Evolutionary conservation across 2,329 filamentous ascomycete species (phyloP).

Genomic region (Arthrobotrys iridis): DNA sequence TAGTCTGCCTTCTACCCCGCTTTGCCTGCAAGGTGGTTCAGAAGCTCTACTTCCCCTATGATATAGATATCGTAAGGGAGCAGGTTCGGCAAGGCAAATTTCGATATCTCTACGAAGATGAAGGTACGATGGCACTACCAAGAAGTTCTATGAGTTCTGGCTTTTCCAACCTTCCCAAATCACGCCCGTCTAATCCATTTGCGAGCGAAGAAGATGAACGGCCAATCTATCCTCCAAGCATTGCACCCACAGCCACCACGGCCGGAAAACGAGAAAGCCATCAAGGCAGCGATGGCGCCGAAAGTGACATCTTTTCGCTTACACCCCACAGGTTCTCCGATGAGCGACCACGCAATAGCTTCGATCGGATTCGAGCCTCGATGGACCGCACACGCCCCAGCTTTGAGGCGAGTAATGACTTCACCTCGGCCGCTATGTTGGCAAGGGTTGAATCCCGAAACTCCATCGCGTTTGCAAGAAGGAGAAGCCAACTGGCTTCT

Average conservation of each 20-base stretch:
- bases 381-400: slow-evolving; percentile 86
- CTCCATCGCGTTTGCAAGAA: slow-evolving; percentile 61
- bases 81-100: slow-evolving; percentile 86
- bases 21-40: slow-evolving; percentile 87
- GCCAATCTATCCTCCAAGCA: slow-evolving; percentile 92
- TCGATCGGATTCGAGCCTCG: slow-evolving; percentile 83
- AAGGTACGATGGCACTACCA: slow-evolving; percentile 61
- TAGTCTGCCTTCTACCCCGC: slow-evolving; percentile 85
- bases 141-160: slow-evolving; percentile 53
- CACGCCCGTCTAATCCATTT: slow-evolving; percentile 58
- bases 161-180: slow-evolving; percentile 54
- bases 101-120: slow-evolving; percentile 72
- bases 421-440: slow-evolving; percentile 87
- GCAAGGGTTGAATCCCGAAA: slow-evolving; percentile 81
- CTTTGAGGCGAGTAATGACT: slow-evolving; percentile 88
- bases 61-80: slow-evolving; percentile 95
- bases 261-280: slow-evolving; percentile 82
- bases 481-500: slow-evolving; percentile 59
- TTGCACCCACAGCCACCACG: slow-evolving; percentile 78
- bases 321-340: slow-evolving; percentile 75
- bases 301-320: slow-evolving; percentile 67
- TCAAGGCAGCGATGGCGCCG: slow-evolving; percentile 92
- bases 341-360: slow-evolving; percentile 81
- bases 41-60: slow-evolving; percentile 91
- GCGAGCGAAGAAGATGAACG: slow-evolving; percentile 81